A percentile compares a stretch with the other conserved stretches of the same genome.
Conservation (phyloP, 2,329 filamentous ascomycete species). For the Aspergillus floridensis region DNA sequence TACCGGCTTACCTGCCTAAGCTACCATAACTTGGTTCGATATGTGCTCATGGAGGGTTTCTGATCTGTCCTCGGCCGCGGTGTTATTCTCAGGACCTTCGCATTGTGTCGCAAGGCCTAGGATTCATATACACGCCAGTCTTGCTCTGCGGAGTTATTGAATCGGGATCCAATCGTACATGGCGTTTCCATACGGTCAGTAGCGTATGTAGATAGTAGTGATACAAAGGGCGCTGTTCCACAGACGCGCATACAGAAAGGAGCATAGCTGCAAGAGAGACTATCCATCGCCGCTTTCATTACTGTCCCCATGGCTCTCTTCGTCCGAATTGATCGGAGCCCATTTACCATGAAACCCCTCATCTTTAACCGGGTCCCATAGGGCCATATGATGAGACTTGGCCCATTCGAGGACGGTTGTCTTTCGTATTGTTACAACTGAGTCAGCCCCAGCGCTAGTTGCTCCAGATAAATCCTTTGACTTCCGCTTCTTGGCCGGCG, state of each 20-base stretch:
- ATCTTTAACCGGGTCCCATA: slow-evolving; percentile 68
- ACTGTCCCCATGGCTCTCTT: slow-evolving; percentile 27
- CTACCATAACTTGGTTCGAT: not conserved
- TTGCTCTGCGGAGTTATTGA: not conserved
- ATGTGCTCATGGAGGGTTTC: too few relatives aligned
- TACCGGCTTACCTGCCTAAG: not conserved
- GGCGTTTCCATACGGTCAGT: slow-evolving; percentile 3
- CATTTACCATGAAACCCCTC: slow-evolving; percentile 72
- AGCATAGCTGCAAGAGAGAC: not conserved
- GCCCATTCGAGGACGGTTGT: slow-evolving; percentile 66
- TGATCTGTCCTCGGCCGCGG: too few relatives aligned
- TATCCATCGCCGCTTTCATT: slow-evolving; percentile 18
- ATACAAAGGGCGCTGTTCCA: not conserved
- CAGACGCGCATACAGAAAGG: not conserved
- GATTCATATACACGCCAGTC: not conserved
- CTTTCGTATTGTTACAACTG: slow-evolving; percentile 52
- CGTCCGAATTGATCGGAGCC: slow-evolving; percentile 44
- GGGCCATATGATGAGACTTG: slow-evolving; percentile 57
- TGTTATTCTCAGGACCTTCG: too few relatives aligned
- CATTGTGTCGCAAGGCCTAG: not conserved
- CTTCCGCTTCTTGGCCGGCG: slow-evolving; percentile 53
- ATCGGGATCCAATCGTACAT: not conserved
- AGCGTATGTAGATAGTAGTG: slow-evolving; percentile 2
- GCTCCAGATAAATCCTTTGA: slow-evolving; percentile 33
- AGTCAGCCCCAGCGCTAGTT: slow-evolving; percentile 18